A percentile compares a stretch with the other conserved stretches of the same genome.
Evolutionary conservation across 148 eudicot species (phyloP).

Genomic region (Agrostemma githago): DNA sequence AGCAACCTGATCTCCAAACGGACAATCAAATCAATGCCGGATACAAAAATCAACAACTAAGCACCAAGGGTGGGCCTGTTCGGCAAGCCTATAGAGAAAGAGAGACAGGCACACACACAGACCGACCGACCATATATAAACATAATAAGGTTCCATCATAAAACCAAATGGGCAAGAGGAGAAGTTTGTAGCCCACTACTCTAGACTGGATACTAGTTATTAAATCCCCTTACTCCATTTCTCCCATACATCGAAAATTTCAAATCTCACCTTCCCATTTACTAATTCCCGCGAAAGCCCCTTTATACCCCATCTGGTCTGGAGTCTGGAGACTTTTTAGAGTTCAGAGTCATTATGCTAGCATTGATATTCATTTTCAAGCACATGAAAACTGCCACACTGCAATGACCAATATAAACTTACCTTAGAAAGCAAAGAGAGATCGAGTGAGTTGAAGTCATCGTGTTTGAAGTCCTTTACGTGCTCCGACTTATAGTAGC

Average conservation of each 20-base stretch:
- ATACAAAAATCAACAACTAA: not conserved
- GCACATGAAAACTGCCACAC: not conserved
- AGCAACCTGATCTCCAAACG: not conserved
- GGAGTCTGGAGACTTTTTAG: not conserved
- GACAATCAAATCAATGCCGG: not conserved
- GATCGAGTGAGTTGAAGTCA: conserved; percentile 90
- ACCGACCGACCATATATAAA: not conserved
- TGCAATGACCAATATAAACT: not conserved
- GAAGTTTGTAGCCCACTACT: not conserved
- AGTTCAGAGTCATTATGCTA: not conserved
- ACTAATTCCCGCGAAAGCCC: not conserved
- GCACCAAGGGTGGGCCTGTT: not conserved
- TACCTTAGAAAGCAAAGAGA: conserved; percentile 83
- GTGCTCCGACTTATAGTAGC: conserved; percentile 90
- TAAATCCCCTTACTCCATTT: not conserved
- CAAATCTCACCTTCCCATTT: not conserved
- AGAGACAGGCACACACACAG: not conserved
- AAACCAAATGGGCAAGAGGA: not conserved
- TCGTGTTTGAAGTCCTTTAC: conserved; percentile 90
- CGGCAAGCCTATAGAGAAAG: not conserved
- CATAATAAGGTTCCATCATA: not conserved
- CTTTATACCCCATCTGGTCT: not conserved
- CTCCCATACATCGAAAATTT: not conserved
- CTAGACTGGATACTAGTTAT: not conserved
- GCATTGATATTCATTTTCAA: not conserved